A percentile compares a stretch with the other conserved stretches of the same genome.
These are phyloP conservation scores for Exophiala sideris DNA, from an alignment of 2,329 filamentous ascomycete genomes.

Conservation along the genomic window DNA sequence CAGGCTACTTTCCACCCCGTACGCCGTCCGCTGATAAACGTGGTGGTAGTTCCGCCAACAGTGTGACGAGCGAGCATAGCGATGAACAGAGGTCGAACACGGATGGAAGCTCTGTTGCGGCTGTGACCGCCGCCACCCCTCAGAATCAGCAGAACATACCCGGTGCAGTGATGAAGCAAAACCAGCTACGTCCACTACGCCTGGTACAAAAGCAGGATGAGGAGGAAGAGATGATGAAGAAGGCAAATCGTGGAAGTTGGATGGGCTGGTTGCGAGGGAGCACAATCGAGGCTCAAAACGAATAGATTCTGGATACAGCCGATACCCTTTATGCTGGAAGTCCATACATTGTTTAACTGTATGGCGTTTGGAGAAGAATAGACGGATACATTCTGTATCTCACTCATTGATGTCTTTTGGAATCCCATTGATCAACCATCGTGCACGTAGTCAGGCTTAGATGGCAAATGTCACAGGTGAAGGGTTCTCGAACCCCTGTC, in stretches of 20 bases:
- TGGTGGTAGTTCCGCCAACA: conserved; percentile 65
- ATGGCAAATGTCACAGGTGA: too few species aligned
- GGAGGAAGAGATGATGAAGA: conserved; percentile 44
- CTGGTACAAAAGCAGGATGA: conserved; percentile 75
- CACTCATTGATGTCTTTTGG: too few species aligned
- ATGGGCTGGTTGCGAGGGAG: conserved; percentile 41
- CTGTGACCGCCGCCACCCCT: conserved; percentile 27
- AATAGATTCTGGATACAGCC: conserved; percentile 35
- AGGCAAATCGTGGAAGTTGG: conserved; percentile 46
- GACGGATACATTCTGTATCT: too few species aligned
- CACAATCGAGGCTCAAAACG: conserved; percentile 20
- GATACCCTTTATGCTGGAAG: conserved; percentile 19
- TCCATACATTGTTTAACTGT: conserved; percentile 2
- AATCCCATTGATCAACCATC: too few species aligned
- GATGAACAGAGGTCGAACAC: conserved; percentile 44
- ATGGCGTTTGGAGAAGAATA: neutral
- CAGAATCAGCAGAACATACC: conserved; percentile 65
- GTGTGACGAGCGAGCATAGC: conserved; percentile 48
- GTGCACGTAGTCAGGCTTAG: too few species aligned
- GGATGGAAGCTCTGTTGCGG: conserved; percentile 46
- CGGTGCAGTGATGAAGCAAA: conserved; percentile 58
- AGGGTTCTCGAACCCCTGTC: too few species aligned
- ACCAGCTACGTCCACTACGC: conserved; percentile 78
- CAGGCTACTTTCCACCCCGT: conserved; percentile 55
- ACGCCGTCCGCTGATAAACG: conserved; percentile 37